Evolutionary conservation across 129 eudicot genomes (phyloP), one percentile per base, ranked within the genome.

Genomic region (Glebionis coronaria): DNA sequence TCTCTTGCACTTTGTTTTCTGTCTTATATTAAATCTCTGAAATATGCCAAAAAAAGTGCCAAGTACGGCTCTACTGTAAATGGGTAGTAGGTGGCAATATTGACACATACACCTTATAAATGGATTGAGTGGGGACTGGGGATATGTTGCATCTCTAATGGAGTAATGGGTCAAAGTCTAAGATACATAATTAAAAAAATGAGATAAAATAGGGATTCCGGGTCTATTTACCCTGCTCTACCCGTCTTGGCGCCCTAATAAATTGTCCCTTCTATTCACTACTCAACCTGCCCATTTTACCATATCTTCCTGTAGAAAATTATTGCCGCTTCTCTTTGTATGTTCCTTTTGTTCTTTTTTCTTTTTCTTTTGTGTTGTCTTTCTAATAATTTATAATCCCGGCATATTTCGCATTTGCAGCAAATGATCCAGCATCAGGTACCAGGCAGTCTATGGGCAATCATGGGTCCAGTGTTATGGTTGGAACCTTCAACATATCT

Each of bases 401-500:
- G 44, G 50, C 14, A 21, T 68, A 40, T 44, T 16, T 14, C 74
- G 56, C 69, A 38, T 74, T 40, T 82, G 70, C 86, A 89, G 88
- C 80, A 50, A 77, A 66, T 78, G 94, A 86, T 81, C 79, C 96
- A 56, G 63, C 84, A 72, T 81, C 90, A 69, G 67, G 78, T 73
- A 56, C 67, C 31, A 82, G 81, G 18, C 81, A 70, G 25, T 45
- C 63, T 68, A 77, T 72, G 49, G 86, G 84, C 46, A 61, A 82
- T 56, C 72, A 40, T 53, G 80, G 95, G 50, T 81, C 96, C 21
- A 71, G 87, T 77, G 81, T 92, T 63, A 76, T 92, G 25, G 89
- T 92, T 55, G 96, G 93, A 67, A 81, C 91, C 49, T 88, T 82
- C 73, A 92, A 84, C 68, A 73, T 88, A 75, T 82, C 96, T 61